A percentile compares a stretch with the other conserved stretches of the same genome.
These are phyloP conservation scores for Isoetes taiwanensis DNA, from an alignment of 75 land plant genomes.

Conservation along the genomic window DNA sequence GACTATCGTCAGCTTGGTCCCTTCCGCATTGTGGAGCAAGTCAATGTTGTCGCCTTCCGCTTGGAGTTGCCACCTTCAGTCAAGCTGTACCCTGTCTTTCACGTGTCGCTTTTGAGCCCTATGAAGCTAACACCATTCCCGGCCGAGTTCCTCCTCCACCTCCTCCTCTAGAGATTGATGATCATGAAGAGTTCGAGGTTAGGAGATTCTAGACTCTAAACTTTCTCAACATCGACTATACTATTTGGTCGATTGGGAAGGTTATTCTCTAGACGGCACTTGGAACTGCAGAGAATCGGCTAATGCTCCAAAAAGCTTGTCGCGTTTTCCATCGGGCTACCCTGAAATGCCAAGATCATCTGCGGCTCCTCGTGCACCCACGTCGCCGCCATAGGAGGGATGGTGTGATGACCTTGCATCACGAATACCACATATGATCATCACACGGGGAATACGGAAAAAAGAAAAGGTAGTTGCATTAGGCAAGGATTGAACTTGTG, in stretches of 20 bases:
- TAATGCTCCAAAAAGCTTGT: no score
- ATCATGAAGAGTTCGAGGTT: neutral
- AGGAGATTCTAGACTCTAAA: conserved; percentile 1
- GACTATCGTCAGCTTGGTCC: neutral
- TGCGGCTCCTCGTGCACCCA: no score
- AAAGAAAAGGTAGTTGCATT: no score
- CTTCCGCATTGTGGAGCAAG: neutral
- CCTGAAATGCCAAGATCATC: no score
- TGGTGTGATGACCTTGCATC: no score
- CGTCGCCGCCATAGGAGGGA: no score
- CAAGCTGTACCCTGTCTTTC: neutral
- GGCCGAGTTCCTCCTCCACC: conserved; percentile 3
- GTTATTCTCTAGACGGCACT: no score
- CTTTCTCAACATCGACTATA: neutral
- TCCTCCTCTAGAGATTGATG: neutral
- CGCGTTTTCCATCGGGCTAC: no score
- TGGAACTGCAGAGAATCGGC: no score
- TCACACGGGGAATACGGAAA: no score
- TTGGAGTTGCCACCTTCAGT: neutral
- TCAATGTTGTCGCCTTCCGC: neutral
- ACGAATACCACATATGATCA: no score
- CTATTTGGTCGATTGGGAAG: conserved; percentile 6
- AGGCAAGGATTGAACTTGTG: no score
- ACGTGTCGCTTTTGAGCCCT: neutral
- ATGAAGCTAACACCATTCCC: neutral